Percentiles rank a stretch among this genome's conserved stretches.
These are phyloP conservation scores for Alternaria triticina DNA, from an alignment of 2,329 filamentous ascomycete species.

Conservation along the genomic window DNA sequence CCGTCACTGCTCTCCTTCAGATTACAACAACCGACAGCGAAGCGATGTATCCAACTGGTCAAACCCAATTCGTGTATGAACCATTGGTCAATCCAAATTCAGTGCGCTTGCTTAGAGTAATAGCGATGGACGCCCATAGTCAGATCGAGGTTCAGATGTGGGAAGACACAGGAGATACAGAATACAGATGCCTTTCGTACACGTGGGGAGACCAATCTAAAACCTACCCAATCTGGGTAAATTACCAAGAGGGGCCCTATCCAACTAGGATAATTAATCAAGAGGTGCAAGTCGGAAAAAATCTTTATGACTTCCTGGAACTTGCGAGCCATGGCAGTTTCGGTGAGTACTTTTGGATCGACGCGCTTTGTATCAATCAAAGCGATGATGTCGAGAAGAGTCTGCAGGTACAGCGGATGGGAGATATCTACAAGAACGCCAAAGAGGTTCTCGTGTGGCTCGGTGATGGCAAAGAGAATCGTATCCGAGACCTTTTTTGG, in stretches of 20 bases:
- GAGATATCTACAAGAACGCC: background rate
- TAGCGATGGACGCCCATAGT: background rate
- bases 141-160: background rate
- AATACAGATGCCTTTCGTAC: background rate
- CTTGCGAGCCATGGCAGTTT: background rate
- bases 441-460: background rate
- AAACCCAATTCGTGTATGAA: background rate
- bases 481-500: background rate
- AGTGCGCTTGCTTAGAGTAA: background rate
- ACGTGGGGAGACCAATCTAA: background rate
- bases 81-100: background rate
- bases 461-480: background rate
- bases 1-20: background rate
- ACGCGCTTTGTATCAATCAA: background rate
- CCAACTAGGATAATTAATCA: background rate
- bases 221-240: background rate
- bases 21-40: background rate
- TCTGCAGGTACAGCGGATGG: background rate
- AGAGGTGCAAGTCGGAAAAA: background rate
- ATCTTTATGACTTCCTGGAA: background rate
- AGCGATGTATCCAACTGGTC: background rate
- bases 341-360: background rate
- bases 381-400: background rate
- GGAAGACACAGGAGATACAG: background rate
- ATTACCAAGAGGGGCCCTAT: background rate